phyloP scores from a whole-genome alignment of 495 filamentous ascomycete genomes.

The Amorphotheca resinae region DNA sequence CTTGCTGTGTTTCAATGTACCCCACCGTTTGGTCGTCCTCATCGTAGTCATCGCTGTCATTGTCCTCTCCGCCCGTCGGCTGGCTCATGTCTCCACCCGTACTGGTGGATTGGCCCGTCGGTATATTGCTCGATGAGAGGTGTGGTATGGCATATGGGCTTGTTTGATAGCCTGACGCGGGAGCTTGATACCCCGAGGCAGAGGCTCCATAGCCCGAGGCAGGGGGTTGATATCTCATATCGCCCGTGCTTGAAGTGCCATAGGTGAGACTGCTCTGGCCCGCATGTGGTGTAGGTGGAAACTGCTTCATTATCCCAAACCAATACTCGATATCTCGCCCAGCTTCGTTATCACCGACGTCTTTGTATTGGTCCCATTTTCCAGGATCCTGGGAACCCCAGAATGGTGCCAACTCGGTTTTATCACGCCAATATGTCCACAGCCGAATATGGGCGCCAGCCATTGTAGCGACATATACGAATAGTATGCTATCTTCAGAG shows the following conservation, averaged over 20 bases:
- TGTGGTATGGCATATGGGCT: too few species aligned
- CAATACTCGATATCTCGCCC: not conserved
- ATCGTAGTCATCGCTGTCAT: not conserved
- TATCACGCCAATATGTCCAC: not conserved
- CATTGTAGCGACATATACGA: conserved; percentile 3
- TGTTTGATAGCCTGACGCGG: too few species aligned
- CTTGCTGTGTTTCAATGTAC: too few species aligned
- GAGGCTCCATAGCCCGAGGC: too few species aligned
- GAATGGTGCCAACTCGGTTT: not conserved
- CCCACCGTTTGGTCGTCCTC: too few species aligned
- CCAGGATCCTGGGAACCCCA: not conserved
- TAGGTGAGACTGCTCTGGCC: not conserved
- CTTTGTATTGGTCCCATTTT: conserved; percentile 3
- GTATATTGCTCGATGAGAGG: too few species aligned
- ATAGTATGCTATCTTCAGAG: not conserved
- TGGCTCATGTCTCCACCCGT: too few species aligned
- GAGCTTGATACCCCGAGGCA: too few species aligned
- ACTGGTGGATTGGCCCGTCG: too few species aligned
- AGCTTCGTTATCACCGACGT: not conserved
- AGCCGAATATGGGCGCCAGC: conserved; percentile 3
- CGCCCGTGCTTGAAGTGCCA: too few species aligned
- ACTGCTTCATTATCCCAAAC: not conserved
- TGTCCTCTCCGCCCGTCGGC: too few species aligned
- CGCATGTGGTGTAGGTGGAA: not conserved
- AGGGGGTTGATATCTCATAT: too few species aligned